Base-by-base conservation (phyloP, 805 yeast species). In the Candida jianshihensis region DNA sequence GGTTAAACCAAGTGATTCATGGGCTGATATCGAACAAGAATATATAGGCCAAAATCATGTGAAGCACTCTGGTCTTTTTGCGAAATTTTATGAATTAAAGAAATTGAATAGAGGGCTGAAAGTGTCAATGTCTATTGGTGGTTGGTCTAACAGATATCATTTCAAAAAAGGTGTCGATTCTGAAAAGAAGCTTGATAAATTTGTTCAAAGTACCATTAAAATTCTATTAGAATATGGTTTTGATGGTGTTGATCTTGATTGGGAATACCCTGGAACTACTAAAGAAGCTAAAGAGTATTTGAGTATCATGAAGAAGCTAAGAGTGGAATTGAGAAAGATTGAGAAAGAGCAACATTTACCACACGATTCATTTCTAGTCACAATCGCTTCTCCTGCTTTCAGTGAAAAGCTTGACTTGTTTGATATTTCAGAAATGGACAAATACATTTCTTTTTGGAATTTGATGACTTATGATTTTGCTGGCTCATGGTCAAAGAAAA, bases 201-300 rank as follows among this genome's bases (percentile, higher is more conserved):
- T 89, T 54, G 71, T 77, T 3, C 34, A 51, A 1, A 65, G 81
- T 1, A 61, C 78, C 1, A 63, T 73, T 1, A 54, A 58, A 0
- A 56, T 73, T 18, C 64, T 86, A 54, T 38, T 57, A 2, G 58
- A 66, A 30, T 72, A 74, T 52, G 80, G 82, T 0, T 78, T 92
- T 51, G 97, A 92, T 56, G 97, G 98, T 0, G 63, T 90, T 31
- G 97, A 92, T 57, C 61, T 90, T 20, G 98, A 90, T 60, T 90
- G 96, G 96, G 98, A 90, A 58, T 90, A 78, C 50, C 96, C 96
- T 1, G 53, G 57, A 7, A 64, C 56, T 29, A 50, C 54, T 1
- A 19, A 34, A 3, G 78, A 83, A 41, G 75, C 76, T 1, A 32
- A 47, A 0, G 51, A 56, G 26, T 68, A 75, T 42, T 61, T 71